Percentiles rank a stretch among this genome's conserved stretches.
These are phyloP conservation scores for Scheffersomyces quercinus DNA, from an alignment of 1,139 yeast species.

Conservation along the genomic window DNA sequence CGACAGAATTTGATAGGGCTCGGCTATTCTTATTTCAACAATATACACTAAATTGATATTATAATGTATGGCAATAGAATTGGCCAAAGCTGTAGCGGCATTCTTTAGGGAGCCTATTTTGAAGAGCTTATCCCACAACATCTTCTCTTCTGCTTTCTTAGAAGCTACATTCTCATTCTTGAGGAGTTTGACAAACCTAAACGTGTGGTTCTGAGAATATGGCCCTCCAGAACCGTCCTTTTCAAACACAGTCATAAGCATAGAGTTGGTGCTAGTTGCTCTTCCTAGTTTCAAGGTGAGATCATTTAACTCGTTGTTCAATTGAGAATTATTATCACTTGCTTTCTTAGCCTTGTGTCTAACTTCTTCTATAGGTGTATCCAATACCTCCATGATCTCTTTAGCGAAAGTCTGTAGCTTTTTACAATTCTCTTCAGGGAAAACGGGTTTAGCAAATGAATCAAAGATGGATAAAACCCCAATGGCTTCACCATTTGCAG, in stretches of 20 bases:
- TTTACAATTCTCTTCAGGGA: conserved; percentile 35
- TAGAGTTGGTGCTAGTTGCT: conserved; percentile 46
- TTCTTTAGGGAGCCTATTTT: conserved; percentile 41
- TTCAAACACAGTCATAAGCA: conserved; percentile 48
- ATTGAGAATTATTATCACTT: conserved; percentile 2
- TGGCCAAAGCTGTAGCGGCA: conserved; percentile 45
- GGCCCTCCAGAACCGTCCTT: conserved; percentile 64
- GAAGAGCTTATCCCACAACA: conserved; percentile 41
- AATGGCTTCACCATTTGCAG: conserved; percentile 41
- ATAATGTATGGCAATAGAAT: conserved; percentile 37
- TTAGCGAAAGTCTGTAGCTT: conserved; percentile 38
- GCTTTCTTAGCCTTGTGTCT: conserved; percentile 7
- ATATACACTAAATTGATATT: conserved; percentile 54
- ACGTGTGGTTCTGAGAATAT: conserved; percentile 48
- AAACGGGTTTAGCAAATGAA: conserved; percentile 38
- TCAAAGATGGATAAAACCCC: conserved; percentile 68
- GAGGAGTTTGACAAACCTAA: conserved; percentile 38
- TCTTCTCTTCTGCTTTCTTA: conserved; percentile 9
- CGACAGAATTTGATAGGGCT: conserved; percentile 38
- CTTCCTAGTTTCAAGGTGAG: conserved; percentile 47
- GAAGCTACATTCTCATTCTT: conserved; percentile 17
- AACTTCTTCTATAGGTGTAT: conserved; percentile 27
- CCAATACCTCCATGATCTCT: conserved; percentile 46
- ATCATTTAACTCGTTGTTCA: conserved; percentile 24
- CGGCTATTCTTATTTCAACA: conserved; percentile 56